Percentiles rank a stretch among this genome's conserved stretches.
These are phyloP conservation scores for Wickerhamomyces subpelliculosus DNA, from an alignment of 805 yeast genomes.

Conservation along the genomic window DNA sequence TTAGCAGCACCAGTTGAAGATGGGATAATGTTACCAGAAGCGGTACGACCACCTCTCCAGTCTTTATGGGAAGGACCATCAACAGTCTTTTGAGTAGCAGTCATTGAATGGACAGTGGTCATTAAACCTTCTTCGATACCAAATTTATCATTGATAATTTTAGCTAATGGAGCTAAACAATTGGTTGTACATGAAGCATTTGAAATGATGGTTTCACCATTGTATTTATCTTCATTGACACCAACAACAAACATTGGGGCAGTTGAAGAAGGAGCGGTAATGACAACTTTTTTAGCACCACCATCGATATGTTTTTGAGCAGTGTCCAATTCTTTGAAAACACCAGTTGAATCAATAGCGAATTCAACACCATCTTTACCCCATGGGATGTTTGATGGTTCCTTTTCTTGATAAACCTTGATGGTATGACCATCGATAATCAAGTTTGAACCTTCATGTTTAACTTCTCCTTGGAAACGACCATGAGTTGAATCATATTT, in stretches of 20 bases:
- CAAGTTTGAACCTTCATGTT: constrained; percentile 43
- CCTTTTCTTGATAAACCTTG: constrained; percentile 55
- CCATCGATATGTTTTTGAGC: constrained; percentile 65
- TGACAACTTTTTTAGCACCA: constrained; percentile 69
- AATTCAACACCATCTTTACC: constrained; percentile 53
- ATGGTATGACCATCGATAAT: constrained; percentile 46
- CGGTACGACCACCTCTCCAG: constrained; percentile 80
- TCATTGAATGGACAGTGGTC: constrained; percentile 70
- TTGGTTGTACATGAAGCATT: constrained; percentile 72
- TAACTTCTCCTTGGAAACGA: constrained; percentile 51
- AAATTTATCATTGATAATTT: constrained; percentile 57
- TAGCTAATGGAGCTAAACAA: constrained; percentile 70
- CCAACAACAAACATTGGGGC: constrained; percentile 73
- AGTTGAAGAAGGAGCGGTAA: constrained; percentile 66
- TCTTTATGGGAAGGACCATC: constrained; percentile 76
- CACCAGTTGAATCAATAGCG: constrained; percentile 69
- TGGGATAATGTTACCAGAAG: constrained; percentile 70
- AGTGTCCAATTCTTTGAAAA: constrained; percentile 58
- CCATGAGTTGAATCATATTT: constrained; percentile 73
- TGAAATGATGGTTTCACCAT: constrained; percentile 53
- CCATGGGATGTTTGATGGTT: constrained; percentile 66
- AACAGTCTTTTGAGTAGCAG: constrained; percentile 69
- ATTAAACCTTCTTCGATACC: constrained; percentile 70
- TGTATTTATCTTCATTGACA: constrained; percentile 58
- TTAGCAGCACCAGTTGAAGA: constrained; percentile 74